phyloP scores from a whole-genome alignment of 306 rosid genomes.

The Citrullus colocynthis region DNA sequence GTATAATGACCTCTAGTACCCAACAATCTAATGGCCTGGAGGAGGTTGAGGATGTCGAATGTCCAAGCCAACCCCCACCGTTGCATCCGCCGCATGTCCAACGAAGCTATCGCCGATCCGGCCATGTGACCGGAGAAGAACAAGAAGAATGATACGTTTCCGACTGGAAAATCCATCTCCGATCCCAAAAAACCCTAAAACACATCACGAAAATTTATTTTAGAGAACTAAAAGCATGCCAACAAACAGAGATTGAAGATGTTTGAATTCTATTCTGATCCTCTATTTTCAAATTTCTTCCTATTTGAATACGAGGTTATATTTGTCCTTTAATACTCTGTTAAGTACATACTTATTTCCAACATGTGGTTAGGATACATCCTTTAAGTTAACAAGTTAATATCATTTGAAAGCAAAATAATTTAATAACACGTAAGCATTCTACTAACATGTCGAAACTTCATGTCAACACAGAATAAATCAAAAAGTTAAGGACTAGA shows the following conservation, averaged over 20 bases:
- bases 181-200: conserved; percentile 77
- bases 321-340: no score
- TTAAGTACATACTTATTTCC: no score
- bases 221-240: neutral
- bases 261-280: no score
- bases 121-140: conserved; percentile 88
- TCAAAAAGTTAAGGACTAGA: no score
- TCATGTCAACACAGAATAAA: no score
- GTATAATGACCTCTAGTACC: conserved; percentile 91
- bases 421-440: no score
- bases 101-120: conserved; percentile 78
- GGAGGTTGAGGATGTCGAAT: conserved; percentile 53
- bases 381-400: no score
- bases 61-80: conserved; percentile 60
- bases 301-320: no score
- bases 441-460: no score
- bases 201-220: neutral
- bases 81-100: conserved; percentile 81
- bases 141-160: conserved; percentile 79
- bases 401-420: neutral
- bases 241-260: neutral
- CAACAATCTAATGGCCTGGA: conserved; percentile 57
- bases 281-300: no score
- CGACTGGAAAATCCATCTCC: conserved; percentile 83
- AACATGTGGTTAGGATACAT: no score